Evolutionary conservation across 495 filamentous ascomycete genomes (phyloP).

Genomic region (Stereocaulon alpinum): DNA sequence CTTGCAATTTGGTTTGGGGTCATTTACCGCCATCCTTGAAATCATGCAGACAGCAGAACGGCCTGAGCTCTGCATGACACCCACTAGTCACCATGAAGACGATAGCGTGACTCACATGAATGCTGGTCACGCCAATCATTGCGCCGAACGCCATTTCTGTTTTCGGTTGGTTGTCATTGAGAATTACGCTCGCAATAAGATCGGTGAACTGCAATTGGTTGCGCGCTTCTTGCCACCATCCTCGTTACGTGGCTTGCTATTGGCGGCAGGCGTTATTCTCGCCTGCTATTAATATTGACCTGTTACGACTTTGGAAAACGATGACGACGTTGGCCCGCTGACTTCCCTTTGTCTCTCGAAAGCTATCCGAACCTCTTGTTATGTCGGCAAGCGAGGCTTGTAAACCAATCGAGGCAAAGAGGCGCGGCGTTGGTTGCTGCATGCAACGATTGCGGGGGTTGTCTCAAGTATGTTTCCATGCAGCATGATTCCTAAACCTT

Average conservation of each 20-base stretch:
- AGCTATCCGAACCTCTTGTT: background rate
- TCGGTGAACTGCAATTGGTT: background rate
- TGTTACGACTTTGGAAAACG: background rate
- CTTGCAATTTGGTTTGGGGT: background rate
- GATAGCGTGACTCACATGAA: background rate
- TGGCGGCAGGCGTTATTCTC: too few species aligned
- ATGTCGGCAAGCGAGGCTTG: constrained; percentile 5
- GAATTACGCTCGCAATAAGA: background rate
- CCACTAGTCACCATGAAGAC: background rate
- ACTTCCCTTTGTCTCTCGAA: background rate
- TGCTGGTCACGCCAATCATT: background rate
- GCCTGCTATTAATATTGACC: background rate
- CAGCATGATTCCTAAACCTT: constrained; percentile 7
- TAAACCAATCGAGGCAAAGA: constrained; percentile 10
- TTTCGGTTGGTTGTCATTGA: background rate
- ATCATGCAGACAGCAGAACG: constrained; percentile 1
- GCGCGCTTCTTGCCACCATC: constrained; percentile 1
- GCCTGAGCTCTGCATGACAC: constrained; percentile 9
- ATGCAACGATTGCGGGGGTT: constrained; percentile 10
- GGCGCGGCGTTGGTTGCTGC: background rate
- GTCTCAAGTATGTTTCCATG: constrained; percentile 6
- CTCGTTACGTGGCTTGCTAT: background rate
- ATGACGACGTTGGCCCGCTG: background rate
- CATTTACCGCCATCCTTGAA: too few species aligned
- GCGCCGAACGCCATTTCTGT: background rate